Conservation (phyloP, 495 filamentous ascomycete species). For the Xylaria nigripes region DNA sequence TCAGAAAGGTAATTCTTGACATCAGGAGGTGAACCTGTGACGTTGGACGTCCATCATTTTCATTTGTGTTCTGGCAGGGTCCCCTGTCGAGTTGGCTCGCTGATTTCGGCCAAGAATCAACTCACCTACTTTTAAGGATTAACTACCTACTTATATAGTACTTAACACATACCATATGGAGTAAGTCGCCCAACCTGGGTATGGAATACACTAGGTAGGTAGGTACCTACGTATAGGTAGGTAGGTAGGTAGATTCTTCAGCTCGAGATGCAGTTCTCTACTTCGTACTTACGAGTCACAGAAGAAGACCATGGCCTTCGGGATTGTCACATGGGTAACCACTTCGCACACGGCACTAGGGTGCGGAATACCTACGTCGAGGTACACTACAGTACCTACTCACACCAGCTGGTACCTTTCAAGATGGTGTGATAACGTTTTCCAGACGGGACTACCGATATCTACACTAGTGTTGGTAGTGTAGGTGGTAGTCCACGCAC, state of each 20-base stretch:
- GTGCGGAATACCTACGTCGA: too few relatives aligned
- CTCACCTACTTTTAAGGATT: neutral
- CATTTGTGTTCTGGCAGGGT: neutral
- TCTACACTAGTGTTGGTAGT: too few relatives aligned
- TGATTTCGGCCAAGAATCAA: constrained; percentile 2
- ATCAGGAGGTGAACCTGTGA: constrained; percentile 8
- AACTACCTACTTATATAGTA: neutral
- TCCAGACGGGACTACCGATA: too few relatives aligned
- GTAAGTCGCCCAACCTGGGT: neutral
- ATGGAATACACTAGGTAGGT: too few relatives aligned
- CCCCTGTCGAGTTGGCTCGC: constrained; percentile 6
- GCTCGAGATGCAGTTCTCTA: neutral
- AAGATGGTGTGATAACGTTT: neutral
- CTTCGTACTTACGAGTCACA: neutral
- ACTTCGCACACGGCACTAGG: too few relatives aligned
- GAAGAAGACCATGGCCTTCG: neutral
- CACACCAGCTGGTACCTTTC: neutral
- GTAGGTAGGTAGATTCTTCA: too few relatives aligned
- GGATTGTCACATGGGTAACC: neutral
- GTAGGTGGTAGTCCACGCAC: too few relatives aligned
- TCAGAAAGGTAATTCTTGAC: constrained; percentile 1
- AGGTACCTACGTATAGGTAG: too few relatives aligned
- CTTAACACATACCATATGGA: constrained; percentile 4
- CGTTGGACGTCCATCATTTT: constrained; percentile 4
- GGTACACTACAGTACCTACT: too few relatives aligned